phyloP scores from a whole-genome alignment of 1,284 basidiomycete genomes.

The Ceratorhiza oryzae-sativae region DNA sequence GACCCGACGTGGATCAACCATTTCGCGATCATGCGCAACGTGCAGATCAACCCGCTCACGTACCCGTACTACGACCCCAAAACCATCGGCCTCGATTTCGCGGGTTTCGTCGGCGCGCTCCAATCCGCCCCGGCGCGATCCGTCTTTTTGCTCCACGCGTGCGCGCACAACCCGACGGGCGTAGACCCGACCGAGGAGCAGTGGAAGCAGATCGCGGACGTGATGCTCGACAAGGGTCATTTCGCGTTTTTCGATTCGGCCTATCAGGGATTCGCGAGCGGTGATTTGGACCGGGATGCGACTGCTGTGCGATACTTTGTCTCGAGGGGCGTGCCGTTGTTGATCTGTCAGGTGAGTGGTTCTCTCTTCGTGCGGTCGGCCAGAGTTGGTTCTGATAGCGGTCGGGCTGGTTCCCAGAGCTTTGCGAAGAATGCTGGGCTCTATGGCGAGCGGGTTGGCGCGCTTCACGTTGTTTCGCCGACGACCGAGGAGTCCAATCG shows the following conservation, averaged over 20 bases:
- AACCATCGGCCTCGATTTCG: constrained; percentile 87
- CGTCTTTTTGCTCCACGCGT: constrained; percentile 89
- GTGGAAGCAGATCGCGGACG: constrained; percentile 82
- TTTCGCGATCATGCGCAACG: constrained; percentile 85
- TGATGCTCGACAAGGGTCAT: constrained; percentile 78
- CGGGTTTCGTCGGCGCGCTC: constrained; percentile 73
- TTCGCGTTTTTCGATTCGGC: constrained; percentile 96
- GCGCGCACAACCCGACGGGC: constrained; percentile 96
- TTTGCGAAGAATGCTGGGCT: constrained; percentile 97
- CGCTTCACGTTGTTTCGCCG: constrained; percentile 75
- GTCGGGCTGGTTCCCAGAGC: constrained; percentile 63
- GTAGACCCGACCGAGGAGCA: constrained; percentile 91
- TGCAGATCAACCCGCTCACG: constrained; percentile 78
- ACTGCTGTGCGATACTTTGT: constrained; percentile 79
- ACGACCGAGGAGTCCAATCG: constrained; percentile 71
- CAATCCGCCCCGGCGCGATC: constrained; percentile 73
- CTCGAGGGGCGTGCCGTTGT: constrained; percentile 72
- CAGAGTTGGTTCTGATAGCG: no score
- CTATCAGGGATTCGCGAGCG: constrained; percentile 92
- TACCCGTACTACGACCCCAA: constrained; percentile 93
- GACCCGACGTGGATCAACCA: constrained; percentile 97
- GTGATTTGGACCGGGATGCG: constrained; percentile 78
- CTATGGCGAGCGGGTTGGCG: constrained; percentile 90
- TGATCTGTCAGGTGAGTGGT: constrained; percentile 80
- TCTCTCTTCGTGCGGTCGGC: no score